phyloP scores from a whole-genome alignment of 169 alveolate genomes.

The Cryptosporidium xiaoi region DNA sequence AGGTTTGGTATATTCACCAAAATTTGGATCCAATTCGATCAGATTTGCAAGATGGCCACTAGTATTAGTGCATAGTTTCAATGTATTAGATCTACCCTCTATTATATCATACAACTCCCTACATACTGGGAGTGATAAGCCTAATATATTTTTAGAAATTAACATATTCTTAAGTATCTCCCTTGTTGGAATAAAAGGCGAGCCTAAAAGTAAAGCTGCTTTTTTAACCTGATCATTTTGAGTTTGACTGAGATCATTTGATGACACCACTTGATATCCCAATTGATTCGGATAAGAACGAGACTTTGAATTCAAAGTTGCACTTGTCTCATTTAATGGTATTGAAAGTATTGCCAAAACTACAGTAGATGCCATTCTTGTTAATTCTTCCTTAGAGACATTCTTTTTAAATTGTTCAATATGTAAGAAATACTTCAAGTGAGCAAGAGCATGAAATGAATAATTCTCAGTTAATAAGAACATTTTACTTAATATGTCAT shows the following conservation, averaged over 20 bases:
- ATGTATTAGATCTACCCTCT: slow-evolving; percentile 81
- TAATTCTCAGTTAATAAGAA: slow-evolving; percentile 92
- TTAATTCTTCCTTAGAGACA: slow-evolving; percentile 83
- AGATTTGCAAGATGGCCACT: slow-evolving; percentile 69
- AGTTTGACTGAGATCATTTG: slow-evolving; percentile 1
- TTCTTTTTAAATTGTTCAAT: slow-evolving; percentile 85
- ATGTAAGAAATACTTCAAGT: slow-evolving; percentile 85
- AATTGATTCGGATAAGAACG: neutral
- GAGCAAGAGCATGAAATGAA: slow-evolving; percentile 93
- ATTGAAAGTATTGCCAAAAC: slow-evolving; percentile 88
- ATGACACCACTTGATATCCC: neutral
- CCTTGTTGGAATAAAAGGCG: slow-evolving; percentile 86
- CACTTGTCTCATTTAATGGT: slow-evolving; percentile 74
- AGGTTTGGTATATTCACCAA: slow-evolving; percentile 81
- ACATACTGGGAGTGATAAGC: slow-evolving; percentile 81
- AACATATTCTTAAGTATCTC: slow-evolving; percentile 85
- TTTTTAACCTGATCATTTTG: slow-evolving; percentile 83
- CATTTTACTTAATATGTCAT: slow-evolving; percentile 89
- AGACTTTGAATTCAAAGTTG: slow-evolving; percentile 33
- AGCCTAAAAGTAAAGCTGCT: slow-evolving; percentile 86
- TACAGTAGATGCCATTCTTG: slow-evolving; percentile 84
- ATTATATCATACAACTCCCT: slow-evolving; percentile 83
- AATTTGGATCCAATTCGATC: slow-evolving; percentile 51
- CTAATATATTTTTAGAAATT: slow-evolving; percentile 81
- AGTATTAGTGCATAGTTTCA: slow-evolving; percentile 74